Base-by-base conservation (phyloP, 768 basidiomycete species). In the Thelephora aurantiotincta region DNA sequence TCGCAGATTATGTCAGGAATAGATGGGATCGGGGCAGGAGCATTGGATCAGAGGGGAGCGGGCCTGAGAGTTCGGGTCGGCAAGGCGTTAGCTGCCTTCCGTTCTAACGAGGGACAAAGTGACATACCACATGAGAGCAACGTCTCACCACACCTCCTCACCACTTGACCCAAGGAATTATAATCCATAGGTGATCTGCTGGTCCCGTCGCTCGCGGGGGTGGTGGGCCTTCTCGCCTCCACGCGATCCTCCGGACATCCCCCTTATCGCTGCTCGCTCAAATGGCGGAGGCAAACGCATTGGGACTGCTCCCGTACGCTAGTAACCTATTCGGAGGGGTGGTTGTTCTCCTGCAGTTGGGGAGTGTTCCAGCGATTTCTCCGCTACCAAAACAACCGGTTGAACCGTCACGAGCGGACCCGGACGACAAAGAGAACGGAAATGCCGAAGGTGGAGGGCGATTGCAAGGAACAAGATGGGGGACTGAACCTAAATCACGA, bases 1-100 rank as follows among this genome's bases (percentile, higher is more conserved):
- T 90, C n/a, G 69, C 71, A 22, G 71, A 75, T 12, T 96, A 96
- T 56, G 62, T 72, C 0, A 16, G 68, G 72, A 1, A 55, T 77
- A 22, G 72, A 71, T 49, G 75, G 75, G 6, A 61, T 76, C 6
- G 69, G 68, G n/a, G 64, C 65, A 7, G 63, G 60, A 2, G 66
- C 61, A 35, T 57, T 73, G 52, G 74, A 66, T 37, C 73, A 66
- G 57, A 69, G 74, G 34, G 86, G 90, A 49, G 63, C 96, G 34
- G 88, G 96, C 56, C 66, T 71, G 37, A 69, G 81, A 33, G 69
- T 84, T 9, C 70, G 92, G 20, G 66, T 94, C 7, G 94, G 90
- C 1, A 94, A 98, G 62, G 90, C 91, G 0, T 63, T 97, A 13
- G 77, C 65, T 96, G 35, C 68, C 77, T 6, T 58, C 69, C n/a